Conservation (phyloP, 139 green algal species). For the Haematococcus lacustris region DNA sequence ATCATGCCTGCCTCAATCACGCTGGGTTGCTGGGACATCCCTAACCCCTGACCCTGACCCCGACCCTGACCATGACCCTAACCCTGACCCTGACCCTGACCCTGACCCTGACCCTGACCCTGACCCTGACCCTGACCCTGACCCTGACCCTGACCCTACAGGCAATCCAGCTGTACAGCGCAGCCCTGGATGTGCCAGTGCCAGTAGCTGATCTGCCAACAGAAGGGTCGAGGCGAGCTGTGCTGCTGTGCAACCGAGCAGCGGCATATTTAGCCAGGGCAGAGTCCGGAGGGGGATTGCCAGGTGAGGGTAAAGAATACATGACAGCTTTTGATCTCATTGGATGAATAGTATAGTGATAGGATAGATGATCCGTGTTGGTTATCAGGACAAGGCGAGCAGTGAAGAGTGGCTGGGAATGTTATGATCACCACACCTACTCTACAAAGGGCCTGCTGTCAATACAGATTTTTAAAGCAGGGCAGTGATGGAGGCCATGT, state of each 20-base stretch:
- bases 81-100: not conserved
- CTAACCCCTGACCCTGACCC: too few species aligned
- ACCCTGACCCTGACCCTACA: not conserved
- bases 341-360: not conserved
- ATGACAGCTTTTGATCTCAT: not conserved
- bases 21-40: too few species aligned
- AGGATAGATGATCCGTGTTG: not conserved
- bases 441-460: too few species aligned
- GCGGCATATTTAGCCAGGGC: constrained; percentile 25
- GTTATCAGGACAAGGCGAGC: not conserved
- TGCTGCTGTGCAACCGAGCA: constrained; percentile 20
- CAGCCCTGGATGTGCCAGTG: constrained; percentile 23
- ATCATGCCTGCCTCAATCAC: too few species aligned
- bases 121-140: not conserved
- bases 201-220: constrained; percentile 12
- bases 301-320: not conserved
- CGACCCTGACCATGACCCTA: too few species aligned
- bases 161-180: constrained; percentile 13
- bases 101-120: not conserved
- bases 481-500: not conserved
- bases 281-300: not conserved
- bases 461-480: not conserved
- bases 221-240: constrained; percentile 15
- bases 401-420: not conserved
- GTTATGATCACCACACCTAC: too few species aligned